Conservation (phyloP, 2,329 filamentous ascomycete species). For the Sclerotinia sclerotiorum region DNA sequence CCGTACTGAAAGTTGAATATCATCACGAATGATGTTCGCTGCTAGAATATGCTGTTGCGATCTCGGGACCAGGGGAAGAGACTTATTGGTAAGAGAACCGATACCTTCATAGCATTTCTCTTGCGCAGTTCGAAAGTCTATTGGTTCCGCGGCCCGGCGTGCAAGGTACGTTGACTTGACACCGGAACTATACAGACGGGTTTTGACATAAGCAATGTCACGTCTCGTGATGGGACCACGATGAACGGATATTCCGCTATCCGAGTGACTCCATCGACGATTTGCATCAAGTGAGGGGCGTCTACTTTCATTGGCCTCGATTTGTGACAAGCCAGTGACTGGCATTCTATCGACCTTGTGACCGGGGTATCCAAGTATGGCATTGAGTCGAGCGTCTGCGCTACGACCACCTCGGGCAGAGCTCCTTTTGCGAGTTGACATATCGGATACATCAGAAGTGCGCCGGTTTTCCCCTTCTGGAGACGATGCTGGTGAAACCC, state of each 20-base stretch:
- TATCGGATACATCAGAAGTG: slow-evolving; percentile 37
- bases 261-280: slow-evolving; percentile 54
- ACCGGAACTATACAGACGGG: slow-evolving; percentile 79
- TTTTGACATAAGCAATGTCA: slow-evolving; percentile 78
- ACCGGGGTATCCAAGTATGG: slow-evolving; percentile 40
- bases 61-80: slow-evolving; percentile 30
- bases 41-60: slow-evolving; percentile 47
- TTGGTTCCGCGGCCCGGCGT: slow-evolving; percentile 53
- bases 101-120: slow-evolving; percentile 30
- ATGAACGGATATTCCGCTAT: slow-evolving; percentile 44
- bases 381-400: slow-evolving; percentile 40
- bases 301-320: slow-evolving; percentile 39
- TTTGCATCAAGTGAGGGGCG: slow-evolving; percentile 31
- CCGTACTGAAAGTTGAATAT: slow-evolving; percentile 49
- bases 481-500: slow-evolving; percentile 40
- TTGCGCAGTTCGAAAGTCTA: slow-evolving; percentile 30
- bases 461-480: slow-evolving; percentile 27
- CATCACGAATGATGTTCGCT: slow-evolving; percentile 49
- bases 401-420: slow-evolving; percentile 30
- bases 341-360: slow-evolving; percentile 43
- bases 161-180: slow-evolving; percentile 84
- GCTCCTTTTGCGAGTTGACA: slow-evolving; percentile 32
- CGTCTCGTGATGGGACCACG: slow-evolving; percentile 56
- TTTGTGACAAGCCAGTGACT: slow-evolving; percentile 47
- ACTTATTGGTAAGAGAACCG: slow-evolving; percentile 30